These are phyloP conservation scores for Leptographium lundbergii DNA, from an alignment of 2,329 filamentous ascomycete species.

Conservation along the genomic window DNA sequence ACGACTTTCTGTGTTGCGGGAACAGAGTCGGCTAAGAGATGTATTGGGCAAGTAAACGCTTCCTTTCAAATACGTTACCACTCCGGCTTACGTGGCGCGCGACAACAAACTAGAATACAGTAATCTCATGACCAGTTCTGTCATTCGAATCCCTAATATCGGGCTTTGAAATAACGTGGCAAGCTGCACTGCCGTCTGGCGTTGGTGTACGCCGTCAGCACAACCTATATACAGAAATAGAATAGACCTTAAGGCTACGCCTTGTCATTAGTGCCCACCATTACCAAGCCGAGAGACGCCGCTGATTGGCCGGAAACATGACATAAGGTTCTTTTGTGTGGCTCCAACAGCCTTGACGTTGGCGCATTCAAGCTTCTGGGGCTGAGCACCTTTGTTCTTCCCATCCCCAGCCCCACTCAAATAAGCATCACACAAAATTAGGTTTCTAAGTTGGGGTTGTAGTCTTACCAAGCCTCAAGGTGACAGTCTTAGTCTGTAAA, in stretches of 20 bases:
- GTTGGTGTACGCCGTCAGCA: not conserved
- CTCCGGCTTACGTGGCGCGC: too few relatives aligned
- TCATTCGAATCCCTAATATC: too few relatives aligned
- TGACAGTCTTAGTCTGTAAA: not conserved
- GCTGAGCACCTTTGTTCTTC: not conserved
- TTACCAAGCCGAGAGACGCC: not conserved
- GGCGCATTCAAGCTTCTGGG: not conserved
- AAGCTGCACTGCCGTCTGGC: not conserved
- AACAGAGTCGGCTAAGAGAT: too few relatives aligned
- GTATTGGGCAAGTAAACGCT: too few relatives aligned
- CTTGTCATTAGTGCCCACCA: not conserved
- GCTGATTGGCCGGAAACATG: not conserved
- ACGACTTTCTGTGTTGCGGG: too few relatives aligned
- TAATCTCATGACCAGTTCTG: too few relatives aligned
- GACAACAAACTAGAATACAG: too few relatives aligned
- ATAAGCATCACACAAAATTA: not conserved
- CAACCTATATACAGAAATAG: not conserved
- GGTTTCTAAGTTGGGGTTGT: not conserved
- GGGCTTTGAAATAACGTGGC: not conserved
- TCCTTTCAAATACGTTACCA: too few relatives aligned
- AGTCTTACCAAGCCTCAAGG: not conserved
- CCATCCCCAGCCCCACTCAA: not conserved
- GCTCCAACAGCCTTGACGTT: not conserved
- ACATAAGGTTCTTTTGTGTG: not conserved
- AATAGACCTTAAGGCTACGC: not conserved